These are phyloP conservation scores for Diaporthe sp. DNA, from an alignment of 2,329 filamentous ascomycete genomes.

Conservation along the genomic window DNA sequence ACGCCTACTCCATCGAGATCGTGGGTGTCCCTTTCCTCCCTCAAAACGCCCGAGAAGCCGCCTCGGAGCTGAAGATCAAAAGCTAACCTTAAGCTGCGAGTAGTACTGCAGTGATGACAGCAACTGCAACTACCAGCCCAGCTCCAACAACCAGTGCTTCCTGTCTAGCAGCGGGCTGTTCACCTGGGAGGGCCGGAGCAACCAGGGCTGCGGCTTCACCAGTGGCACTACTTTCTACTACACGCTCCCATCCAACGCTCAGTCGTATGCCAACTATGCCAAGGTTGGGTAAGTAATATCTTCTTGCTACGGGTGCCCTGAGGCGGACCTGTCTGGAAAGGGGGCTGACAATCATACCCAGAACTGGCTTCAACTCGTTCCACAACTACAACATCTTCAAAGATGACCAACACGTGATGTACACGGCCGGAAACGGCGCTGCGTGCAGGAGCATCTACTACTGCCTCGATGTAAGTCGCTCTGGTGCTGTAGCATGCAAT, in stretches of 20 bases:
- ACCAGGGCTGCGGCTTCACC: constrained; percentile 7
- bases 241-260: background rate
- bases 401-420: background rate
- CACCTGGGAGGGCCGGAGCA: background rate
- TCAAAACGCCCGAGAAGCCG: no score
- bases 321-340: no score
- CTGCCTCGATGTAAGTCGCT: background rate
- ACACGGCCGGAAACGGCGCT: constrained; percentile 41
- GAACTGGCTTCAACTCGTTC: background rate
- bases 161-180: background rate
- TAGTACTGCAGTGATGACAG: constrained; percentile 5
- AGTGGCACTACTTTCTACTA: background rate
- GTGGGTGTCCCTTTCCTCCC: background rate
- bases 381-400: constrained; percentile 11
- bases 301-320: background rate
- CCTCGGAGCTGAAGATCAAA: no score
- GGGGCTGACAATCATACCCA: background rate
- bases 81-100: background rate
- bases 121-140: constrained; percentile 11
- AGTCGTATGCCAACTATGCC: background rate
- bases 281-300: background rate
- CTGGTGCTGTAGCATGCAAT: no score
- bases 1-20: background rate
- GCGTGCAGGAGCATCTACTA: constrained; percentile 12
- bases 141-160: constrained; percentile 7